A percentile compares a stretch with the other conserved stretches of the same genome.
Evolutionary conservation across 257 asterid species (phyloP).

Genomic region (Lycium barbarum): DNA sequence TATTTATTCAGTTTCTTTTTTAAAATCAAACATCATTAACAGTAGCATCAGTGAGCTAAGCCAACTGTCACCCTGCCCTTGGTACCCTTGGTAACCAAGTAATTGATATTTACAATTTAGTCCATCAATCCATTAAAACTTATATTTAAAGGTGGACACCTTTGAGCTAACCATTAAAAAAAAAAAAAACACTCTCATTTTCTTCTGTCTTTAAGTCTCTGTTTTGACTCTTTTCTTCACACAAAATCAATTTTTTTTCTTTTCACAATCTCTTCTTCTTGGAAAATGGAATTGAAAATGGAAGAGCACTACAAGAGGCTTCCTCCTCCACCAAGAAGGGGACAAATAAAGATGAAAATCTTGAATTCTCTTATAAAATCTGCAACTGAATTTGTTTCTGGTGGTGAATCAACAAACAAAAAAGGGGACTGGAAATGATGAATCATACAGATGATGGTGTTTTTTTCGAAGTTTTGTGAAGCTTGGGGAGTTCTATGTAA

Average conservation of each 20-base stretch:
- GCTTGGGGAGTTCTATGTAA: too few relatives aligned
- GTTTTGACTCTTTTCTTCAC: neutral
- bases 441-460: neutral
- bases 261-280: neutral
- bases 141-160: neutral
- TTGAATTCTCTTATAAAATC: neutral
- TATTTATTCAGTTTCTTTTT: too few relatives aligned
- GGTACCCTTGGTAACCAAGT: neutral
- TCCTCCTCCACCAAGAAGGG: slow-evolving; percentile 32
- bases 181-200: neutral
- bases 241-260: neutral
- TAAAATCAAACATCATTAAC: neutral
- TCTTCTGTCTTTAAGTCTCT: neutral
- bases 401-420: neutral
- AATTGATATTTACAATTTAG: neutral
- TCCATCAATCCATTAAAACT: neutral
- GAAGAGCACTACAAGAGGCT: neutral
- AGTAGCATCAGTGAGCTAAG: neutral
- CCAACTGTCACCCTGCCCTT: neutral
- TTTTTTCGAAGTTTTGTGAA: neutral
- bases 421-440: neutral
- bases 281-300: neutral
- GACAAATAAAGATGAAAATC: slow-evolving; percentile 15
- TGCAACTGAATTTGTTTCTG: neutral
- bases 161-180: neutral